These are phyloP conservation scores for Antitrichia curtipendula DNA, from an alignment of 225 moss, liverwort and hornwort genomes.

Conservation along the genomic window DNA sequence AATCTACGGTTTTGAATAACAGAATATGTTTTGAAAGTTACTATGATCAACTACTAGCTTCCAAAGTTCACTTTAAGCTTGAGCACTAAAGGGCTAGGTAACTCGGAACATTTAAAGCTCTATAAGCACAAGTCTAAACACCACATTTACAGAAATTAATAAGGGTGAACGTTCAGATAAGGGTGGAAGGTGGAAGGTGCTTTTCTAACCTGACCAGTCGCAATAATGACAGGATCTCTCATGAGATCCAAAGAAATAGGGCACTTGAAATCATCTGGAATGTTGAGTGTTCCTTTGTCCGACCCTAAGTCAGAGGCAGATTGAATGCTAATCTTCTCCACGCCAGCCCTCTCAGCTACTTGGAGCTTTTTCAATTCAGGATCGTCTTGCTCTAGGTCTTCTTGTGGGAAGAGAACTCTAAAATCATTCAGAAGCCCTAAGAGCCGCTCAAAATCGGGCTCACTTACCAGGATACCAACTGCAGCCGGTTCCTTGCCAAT, in stretches of 20 bases:
- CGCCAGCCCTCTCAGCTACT: constrained; percentile 11
- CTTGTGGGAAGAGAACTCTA: constrained; percentile 18
- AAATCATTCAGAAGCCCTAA: constrained; percentile 18
- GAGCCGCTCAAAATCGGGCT: constrained; percentile 22
- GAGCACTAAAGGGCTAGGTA: not conserved
- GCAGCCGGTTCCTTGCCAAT: constrained; percentile 17
- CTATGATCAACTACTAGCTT: not conserved
- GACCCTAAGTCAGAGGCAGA: not conserved
- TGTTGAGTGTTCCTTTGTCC: constrained; percentile 17
- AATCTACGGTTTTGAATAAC: not conserved
- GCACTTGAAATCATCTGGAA: constrained; percentile 78
- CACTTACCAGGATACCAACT: constrained; percentile 15
- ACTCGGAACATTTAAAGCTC: not conserved
- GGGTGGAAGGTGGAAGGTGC: too few species aligned
- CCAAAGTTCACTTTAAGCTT: not conserved
- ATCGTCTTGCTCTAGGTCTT: constrained; percentile 27
- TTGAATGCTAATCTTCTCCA: constrained; percentile 19
- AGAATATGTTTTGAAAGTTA: not conserved
- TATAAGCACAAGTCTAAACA: not conserved
- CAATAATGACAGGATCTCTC: constrained; percentile 76
- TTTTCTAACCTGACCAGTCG: constrained; percentile 62
- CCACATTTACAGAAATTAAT: not conserved
- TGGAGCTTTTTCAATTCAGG: constrained; percentile 17
- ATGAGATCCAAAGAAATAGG: constrained; percentile 83
- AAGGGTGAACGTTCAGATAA: not conserved